These are phyloP conservation scores for Pisolithus orientalis DNA, from an alignment of 768 basidiomycete species.

Conservation along the genomic window DNA sequence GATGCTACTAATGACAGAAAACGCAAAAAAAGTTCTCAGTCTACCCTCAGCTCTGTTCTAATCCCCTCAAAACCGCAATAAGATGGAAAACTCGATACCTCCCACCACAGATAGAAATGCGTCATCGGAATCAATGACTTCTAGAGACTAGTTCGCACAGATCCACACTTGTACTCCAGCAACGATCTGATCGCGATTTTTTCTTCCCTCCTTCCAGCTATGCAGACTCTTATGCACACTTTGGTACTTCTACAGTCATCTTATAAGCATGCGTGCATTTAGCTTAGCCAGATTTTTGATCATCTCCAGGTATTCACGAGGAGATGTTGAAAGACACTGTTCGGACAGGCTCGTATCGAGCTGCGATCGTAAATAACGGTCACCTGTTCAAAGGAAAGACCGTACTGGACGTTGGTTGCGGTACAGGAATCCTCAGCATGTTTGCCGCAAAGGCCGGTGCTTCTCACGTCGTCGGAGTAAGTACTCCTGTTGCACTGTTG, in stretches of 20 bases:
- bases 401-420: conserved; percentile 97
- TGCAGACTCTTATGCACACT: conserved; percentile 94
- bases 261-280: background rate
- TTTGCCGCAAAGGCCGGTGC: conserved; percentile 97
- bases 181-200: conserved; percentile 32
- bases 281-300: conserved; percentile 4
- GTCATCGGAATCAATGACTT: conserved; percentile 58
- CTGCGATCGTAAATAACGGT: conserved; percentile 88
- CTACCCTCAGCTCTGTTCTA: background rate
- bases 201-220: conserved; percentile 54
- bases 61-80: conserved; percentile 3
- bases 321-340: conserved; percentile 99
- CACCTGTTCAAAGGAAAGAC: conserved; percentile 97
- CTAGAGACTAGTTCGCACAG: conserved; percentile 77
- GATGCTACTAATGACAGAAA: background rate
- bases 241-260: conserved; percentile 47
- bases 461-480: conserved; percentile 85
- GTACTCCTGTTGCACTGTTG: conserved; percentile 22
- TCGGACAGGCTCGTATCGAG: conserved; percentile 91
- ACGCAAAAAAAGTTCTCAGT: background rate
- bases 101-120: conserved; percentile 18
- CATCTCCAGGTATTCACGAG: conserved; percentile 81
- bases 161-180: conserved; percentile 17
- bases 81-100: conserved; percentile 26
- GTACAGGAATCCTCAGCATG: conserved; percentile 97